Percentiles rank a stretch among this genome's conserved stretches.
Conservation (phyloP, 2,329 filamentous ascomycete species). For the Sclerotinia trifoliorum region DNA sequence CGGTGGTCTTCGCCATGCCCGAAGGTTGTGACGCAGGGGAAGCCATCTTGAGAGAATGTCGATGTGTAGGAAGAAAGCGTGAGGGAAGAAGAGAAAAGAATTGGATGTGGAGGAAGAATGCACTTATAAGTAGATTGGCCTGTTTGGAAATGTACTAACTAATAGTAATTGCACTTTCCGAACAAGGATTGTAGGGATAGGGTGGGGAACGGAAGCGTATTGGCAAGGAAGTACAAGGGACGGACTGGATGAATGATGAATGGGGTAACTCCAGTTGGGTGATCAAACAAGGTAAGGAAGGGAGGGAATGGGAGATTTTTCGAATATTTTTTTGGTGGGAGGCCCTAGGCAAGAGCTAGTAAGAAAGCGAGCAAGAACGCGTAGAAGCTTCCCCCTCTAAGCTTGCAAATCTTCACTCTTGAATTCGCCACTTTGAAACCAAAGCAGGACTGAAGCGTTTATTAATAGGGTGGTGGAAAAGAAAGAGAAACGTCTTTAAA, state of each 20-base stretch:
- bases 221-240: slow-evolving; percentile 6
- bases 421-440: slow-evolving; percentile 4
- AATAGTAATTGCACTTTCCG: slow-evolving; percentile 8
- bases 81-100: not conserved
- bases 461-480: too few species aligned
- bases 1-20: slow-evolving; percentile 35
- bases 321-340: slow-evolving; percentile 2
- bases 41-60: slow-evolving; percentile 24
- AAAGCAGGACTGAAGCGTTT: not conserved
- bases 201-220: not conserved
- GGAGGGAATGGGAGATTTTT: not conserved
- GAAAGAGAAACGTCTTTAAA: not conserved
- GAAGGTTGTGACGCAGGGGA: slow-evolving; percentile 30
- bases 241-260: slow-evolving; percentile 6
- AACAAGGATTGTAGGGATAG: slow-evolving; percentile 8
- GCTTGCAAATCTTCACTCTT: too few species aligned
- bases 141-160: slow-evolving; percentile 1
- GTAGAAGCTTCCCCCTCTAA: not conserved
- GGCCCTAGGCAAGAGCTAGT: not conserved
- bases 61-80: slow-evolving; percentile 21
- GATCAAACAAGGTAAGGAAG: slow-evolving; percentile 16
- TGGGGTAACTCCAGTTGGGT: slow-evolving; percentile 12
- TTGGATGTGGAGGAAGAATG: not conserved
- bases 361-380: not conserved
- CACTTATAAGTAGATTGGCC: slow-evolving; percentile 20